Base-by-base conservation (phyloP, 345 rosid species). In the Linum lewisii region DNA sequence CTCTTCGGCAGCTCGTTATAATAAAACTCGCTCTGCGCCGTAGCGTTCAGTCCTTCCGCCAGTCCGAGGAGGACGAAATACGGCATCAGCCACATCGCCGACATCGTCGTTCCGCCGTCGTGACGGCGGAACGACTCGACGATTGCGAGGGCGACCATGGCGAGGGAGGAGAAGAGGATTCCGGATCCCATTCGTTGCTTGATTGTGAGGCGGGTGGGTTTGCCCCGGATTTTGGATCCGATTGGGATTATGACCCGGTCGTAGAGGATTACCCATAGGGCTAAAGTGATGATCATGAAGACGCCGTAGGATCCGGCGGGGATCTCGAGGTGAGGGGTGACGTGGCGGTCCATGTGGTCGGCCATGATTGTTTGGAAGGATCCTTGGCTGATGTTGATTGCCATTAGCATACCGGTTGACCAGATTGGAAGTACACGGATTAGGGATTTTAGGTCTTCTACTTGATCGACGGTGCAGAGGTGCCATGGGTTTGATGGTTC, bases 401-500 rank as follows among this genome's bases (percentile, higher is more conserved):
- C 20, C 16, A 21, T 22, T 1, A 54, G 10, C 4, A 54, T 14
- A 7, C 57, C 57, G 20, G 57, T 23, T 5, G 26, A 54, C 57
- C 57, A 54, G 20, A 54, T 54, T 10, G 57, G 57, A 6, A 54
- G 7, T 1, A 54, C 25, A 21, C 26, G 23, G 25, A 54, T 54
- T 22, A 54, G 24, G 16, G 25, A 20, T 22, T 54, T 54, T 1
- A 54, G 26, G 15, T 54, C 29, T 22, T 54, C 57, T 8, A 54
- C 57, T 54, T 54, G 57, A 21, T 54, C 57, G 7, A 54, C 25
- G 7, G 24, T 54, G 57, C 56, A 52, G 16, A 54, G 57, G 11
- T 11, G 20, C 57, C 57, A 54, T 20, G 57, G 57, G 21, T 54
- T 24, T 14, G 57, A 5, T 6, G 26, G 9, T 21, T 21, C 21